A percentile compares a stretch with the other conserved stretches of the same genome.
Conservation (phyloP, 164 flowering plant genomes). For the Berberis vulgaris region DNA sequence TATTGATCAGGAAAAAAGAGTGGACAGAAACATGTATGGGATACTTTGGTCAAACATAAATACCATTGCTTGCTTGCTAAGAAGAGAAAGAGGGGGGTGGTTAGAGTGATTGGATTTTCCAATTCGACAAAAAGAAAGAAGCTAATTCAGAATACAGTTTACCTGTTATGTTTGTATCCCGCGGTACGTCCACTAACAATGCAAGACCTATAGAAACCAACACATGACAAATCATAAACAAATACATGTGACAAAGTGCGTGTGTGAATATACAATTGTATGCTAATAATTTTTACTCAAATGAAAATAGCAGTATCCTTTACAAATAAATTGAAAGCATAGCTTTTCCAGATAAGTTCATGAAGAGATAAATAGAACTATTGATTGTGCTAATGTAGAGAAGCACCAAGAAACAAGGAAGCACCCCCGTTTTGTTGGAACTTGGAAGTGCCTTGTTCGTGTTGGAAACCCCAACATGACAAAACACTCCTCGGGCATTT, state of each 20-base stretch:
- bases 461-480: too few relatives aligned
- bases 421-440: too few relatives aligned
- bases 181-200: conserved; percentile 86
- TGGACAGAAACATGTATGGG: not conserved
- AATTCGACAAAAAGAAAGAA: not conserved
- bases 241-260: not conserved
- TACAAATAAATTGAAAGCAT: not conserved
- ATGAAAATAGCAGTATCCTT: not conserved
- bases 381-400: too few relatives aligned
- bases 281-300: not conserved
- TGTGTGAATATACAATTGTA: not conserved
- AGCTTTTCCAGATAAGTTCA: not conserved
- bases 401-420: too few relatives aligned
- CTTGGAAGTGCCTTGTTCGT: too few relatives aligned
- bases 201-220: conserved; percentile 57
- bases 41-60: not conserved
- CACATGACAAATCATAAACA: conserved; percentile 3
- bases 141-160: not conserved
- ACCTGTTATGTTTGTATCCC: conserved; percentile 85
- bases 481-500: too few relatives aligned
- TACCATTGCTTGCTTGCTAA: not conserved
- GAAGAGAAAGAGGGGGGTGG: not conserved
- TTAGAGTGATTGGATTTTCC: not conserved
- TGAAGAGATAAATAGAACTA: not conserved
- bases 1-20: not conserved